phyloP scores from a whole-genome alignment of 345 rosid genomes.

The Salix dunnii region DNA sequence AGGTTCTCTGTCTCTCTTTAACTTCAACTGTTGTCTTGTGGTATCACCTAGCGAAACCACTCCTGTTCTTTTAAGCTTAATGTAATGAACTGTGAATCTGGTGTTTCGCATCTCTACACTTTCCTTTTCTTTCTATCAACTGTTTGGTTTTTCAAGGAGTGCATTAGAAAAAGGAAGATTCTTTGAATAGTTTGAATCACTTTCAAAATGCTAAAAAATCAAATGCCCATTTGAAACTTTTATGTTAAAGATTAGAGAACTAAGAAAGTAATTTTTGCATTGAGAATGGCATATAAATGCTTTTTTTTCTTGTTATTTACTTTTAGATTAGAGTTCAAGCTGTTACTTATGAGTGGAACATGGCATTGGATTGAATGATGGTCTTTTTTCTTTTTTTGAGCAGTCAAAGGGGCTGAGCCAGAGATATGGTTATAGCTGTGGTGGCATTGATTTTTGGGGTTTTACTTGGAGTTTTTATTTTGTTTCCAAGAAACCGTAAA shows the following conservation, averaged over 20 bases:
- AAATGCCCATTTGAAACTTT: no score
- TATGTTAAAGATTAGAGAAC: no score
- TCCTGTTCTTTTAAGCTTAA: no score
- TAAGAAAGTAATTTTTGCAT: no score
- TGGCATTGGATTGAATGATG: neutral
- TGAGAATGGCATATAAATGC: no score
- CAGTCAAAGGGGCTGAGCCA: conserved; percentile 1
- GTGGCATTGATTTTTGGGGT: conserved; percentile 25
- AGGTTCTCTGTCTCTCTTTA: no score
- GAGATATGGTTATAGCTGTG: conserved; percentile 21
- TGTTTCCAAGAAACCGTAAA: conserved; percentile 20
- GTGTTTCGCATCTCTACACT: neutral
- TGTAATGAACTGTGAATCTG: neutral
- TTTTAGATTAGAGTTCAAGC: neutral
- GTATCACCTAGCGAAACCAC: neutral
- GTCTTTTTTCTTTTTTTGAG: neutral
- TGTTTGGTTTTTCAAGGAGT: neutral
- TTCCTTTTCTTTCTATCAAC: neutral
- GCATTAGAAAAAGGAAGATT: no score
- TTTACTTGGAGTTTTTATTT: conserved; percentile 20
- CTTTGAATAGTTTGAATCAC: no score
- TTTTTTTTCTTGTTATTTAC: no score
- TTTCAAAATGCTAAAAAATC: no score
- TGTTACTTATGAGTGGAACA: neutral
- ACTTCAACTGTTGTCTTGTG: no score